These are phyloP conservation scores for Coccomyxa sp. DNA, from an alignment of 139 green algal species.

Conservation along the genomic window DNA sequence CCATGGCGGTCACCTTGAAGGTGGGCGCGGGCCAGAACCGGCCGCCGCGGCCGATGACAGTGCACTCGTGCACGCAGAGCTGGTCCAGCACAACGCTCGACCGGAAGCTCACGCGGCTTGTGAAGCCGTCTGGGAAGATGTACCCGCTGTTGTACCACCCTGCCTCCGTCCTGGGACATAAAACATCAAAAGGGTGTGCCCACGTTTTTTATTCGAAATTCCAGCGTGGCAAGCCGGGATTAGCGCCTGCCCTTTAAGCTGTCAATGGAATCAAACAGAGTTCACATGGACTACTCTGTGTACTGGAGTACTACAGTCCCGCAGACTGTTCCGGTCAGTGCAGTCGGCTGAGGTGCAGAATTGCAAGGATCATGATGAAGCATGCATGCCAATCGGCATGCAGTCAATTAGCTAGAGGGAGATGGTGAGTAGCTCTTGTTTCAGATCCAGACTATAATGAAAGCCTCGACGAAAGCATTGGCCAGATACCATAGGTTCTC, in stretches of 20 bases:
- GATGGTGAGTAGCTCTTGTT: too few species aligned
- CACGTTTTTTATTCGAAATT: not conserved
- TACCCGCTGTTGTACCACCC: constrained; percentile 88
- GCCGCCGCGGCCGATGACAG: constrained; percentile 68
- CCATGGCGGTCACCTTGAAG: constrained; percentile 63
- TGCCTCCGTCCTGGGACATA: constrained; percentile 26
- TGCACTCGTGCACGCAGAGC: constrained; percentile 76
- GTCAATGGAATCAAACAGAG: not conserved
- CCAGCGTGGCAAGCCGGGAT: not conserved
- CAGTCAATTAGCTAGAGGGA: too few species aligned
- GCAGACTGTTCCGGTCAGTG: too few species aligned
- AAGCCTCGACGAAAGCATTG: too few species aligned
- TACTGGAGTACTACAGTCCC: too few species aligned
- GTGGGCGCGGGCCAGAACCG: constrained; percentile 72
- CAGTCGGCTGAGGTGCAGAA: too few species aligned
- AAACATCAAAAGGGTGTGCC: not conserved
- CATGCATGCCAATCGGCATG: too few species aligned
- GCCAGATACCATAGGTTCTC: too few species aligned
- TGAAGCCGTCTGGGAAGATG: constrained; percentile 90
- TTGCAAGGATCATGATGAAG: too few species aligned
- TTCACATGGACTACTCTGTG: too few species aligned
- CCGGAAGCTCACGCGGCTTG: constrained; percentile 70
- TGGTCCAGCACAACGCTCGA: constrained; percentile 44
- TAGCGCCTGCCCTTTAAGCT: not conserved
- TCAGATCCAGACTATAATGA: too few species aligned